Base-by-base conservation (phyloP, 345 rosid genomes). In the Noccaea caerulescens region DNA sequence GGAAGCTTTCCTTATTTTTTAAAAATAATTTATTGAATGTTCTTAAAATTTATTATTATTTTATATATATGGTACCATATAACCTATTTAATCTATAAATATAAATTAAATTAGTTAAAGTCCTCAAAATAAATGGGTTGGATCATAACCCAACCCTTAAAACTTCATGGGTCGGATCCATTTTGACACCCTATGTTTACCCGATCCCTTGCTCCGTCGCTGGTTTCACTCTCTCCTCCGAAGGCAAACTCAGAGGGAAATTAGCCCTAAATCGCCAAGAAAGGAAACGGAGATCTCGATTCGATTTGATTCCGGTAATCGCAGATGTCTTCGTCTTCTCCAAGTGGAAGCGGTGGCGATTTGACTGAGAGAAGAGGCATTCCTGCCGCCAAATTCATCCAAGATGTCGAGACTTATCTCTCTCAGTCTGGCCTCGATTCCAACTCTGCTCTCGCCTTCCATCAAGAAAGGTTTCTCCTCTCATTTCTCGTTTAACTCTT, bases 351-450 rank as follows among this genome's bases (percentile, higher is more conserved):
- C 45, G 73, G 63, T 66, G 47, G 53, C 14, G 63, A 63, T 58
- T 54, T 78, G 72, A 79, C 87, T 3, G 99, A 87, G 87, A 85
- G 99, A 71, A 84, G 98, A 79, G 97, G 98, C 43, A 86, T 85
- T 49, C 92, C 96, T 0, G 99, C 85, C 18, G 98, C 98, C 69
- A 92, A 88, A 71, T 90, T 92, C 72, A 93, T 84, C 8, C 88
- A 88, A 80, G 98, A 88, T 77, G 99, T 88, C 0, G 87, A 85
- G 52, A 85, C 86, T 30, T 87, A 80, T 68, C 98, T 92, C 80
- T 54, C 84, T 47, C 87, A 84, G 57, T 78, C 83, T 8, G 89
- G 87, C 36, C 84, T 88, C 65, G 92, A 90, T 79, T 84, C 83
- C 50, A 88, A 87, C 83, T 84, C 98, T 12, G 85, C 92, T 59